Base-by-base conservation (phyloP, 352 stramenopile species). In the Pythium folliculosum region DNA sequence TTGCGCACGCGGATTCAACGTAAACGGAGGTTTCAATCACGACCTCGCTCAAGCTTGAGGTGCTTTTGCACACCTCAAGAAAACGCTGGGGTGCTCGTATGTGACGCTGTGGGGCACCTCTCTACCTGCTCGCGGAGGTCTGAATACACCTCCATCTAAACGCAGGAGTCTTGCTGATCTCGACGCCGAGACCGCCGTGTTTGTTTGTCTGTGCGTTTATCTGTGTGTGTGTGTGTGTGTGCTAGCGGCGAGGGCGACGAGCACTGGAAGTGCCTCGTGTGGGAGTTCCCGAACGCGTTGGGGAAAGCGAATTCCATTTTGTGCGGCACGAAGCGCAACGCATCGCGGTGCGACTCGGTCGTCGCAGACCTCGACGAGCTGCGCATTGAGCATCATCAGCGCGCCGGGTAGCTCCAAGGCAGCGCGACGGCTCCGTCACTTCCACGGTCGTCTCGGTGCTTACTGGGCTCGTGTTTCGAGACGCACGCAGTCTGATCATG, bases 221-320 rank as follows among this genome's bases (percentile, higher is more conserved):
- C 14, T 30, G 5, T 25, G 14, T 48, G 14, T 67, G 1, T 52
- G 43, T 27, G 63, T 2, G 59, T 50, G 38, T 38, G 63, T 17
- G 30, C 63, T 59, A 71, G 83, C 72, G 49, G 75, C 30, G 73
- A 81, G 54, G 65, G 75, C 40, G 80, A 88, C 13, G 82, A 90
- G 72, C 83, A 83, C 19, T 94, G 85, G 85, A 90, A 88, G 35
- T 94, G 85, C 58, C 69, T 72, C 38, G 78, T 94, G 40, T 94
- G 85, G 44, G 85, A 94, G 17, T 94, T 94, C 63, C 89, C 81
- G 62, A 94, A 94, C 71, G 71, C 75, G 2, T 32, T 88, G 51
- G 83, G 91, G 43, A 84, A 84, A 23, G 65, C 51, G 27, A 81
- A 77, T 40, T 94, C 83, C 68, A 60, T 90, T 21, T 55, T 94